Evolutionary conservation across 2,329 filamentous ascomycete genomes (phyloP), one percentile per base, ranked within the genome.

Genomic region (Thielaviopsis ethacetica): DNA sequence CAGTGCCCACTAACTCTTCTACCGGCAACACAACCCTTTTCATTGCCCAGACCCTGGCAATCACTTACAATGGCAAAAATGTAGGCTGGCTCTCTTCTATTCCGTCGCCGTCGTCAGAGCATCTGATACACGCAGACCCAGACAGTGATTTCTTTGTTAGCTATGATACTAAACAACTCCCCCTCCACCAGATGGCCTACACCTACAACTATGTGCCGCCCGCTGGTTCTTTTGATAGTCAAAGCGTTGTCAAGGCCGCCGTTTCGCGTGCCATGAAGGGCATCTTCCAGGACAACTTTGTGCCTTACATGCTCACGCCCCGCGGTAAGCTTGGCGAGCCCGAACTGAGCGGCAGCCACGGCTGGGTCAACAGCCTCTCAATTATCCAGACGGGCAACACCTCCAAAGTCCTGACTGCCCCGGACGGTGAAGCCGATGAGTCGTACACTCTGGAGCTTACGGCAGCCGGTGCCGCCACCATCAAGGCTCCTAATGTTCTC

Each of bases 261-360:
- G 71, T 84, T 21, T 74, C 76, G n/a, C 78, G 85, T 53, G 76
- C 84, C 10, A 72, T 83, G 63, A 69, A 76, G 24, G 79, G 77
- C 60, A 81, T 91, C 59, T 86, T 90, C 69, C 71, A 78, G 26
- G 73, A 84, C 61, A 82, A 80, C 64, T 82, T 91, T 62, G 78
- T 88, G 17, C 88, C 88, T 0, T 93, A 87, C 87, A 89, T 84
- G 71, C 79, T 93, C 59, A 78, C 85, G 63, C 76, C 79, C 24
- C 79, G 84, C 38, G 76, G 82, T 64, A 76, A 78, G 59, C 66
- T 79, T 49, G 85, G 81, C 63, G 86, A 91, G 69, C 87, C 88
- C 0, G 64, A 62, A 26, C 64, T 65, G 56, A 73, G 77, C 64
- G 75, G 68, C 3, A 26, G 34, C 22, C 47, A 60, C 22, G 50